Evolutionary conservation across 2,329 filamentous ascomycete species (phyloP).

Genomic region (Thyridium curvatum): DNA sequence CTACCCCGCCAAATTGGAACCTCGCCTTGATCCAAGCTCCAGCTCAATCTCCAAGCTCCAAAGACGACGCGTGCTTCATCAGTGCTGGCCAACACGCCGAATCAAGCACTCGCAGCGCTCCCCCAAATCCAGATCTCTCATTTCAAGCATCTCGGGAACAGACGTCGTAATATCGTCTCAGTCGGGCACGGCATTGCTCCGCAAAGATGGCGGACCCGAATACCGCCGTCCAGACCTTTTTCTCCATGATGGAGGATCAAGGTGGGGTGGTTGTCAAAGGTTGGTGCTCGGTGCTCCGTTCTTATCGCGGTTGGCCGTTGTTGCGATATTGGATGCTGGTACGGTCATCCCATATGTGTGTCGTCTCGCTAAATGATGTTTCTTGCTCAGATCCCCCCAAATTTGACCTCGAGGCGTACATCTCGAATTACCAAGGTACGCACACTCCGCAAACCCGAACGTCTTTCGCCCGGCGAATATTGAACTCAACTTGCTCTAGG

Average conservation of each 20-base stretch:
- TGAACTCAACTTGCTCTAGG: constrained; percentile 41
- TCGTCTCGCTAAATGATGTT: not conserved
- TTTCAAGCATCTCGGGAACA: too few species aligned
- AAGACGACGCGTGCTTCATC: too few species aligned
- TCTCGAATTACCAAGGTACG: constrained; percentile 79
- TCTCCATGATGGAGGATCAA: constrained; percentile 38
- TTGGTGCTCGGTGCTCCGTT: constrained; percentile 14
- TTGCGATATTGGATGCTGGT: constrained; percentile 2
- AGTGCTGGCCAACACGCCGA: too few species aligned
- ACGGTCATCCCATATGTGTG: not conserved
- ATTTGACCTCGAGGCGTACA: constrained; percentile 86
- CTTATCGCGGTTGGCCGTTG: not conserved
- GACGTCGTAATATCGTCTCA: too few species aligned
- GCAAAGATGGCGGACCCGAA: too few species aligned
- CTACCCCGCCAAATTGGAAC: too few species aligned
- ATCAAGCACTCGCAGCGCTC: too few species aligned
- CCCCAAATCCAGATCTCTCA: too few species aligned
- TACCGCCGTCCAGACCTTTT: constrained; percentile 28
- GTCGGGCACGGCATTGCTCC: too few species aligned
- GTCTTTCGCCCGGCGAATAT: not conserved
- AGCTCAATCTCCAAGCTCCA: too few species aligned
- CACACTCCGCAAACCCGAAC: not conserved
- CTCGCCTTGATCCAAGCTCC: too few species aligned
- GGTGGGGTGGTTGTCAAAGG: constrained; percentile 42
- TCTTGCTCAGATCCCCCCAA: constrained; percentile 63